Percentiles rank a stretch among this genome's conserved stretches.
phyloP scores from a whole-genome alignment of 169 alveolate species.

The Eimeria maxima region DNA sequence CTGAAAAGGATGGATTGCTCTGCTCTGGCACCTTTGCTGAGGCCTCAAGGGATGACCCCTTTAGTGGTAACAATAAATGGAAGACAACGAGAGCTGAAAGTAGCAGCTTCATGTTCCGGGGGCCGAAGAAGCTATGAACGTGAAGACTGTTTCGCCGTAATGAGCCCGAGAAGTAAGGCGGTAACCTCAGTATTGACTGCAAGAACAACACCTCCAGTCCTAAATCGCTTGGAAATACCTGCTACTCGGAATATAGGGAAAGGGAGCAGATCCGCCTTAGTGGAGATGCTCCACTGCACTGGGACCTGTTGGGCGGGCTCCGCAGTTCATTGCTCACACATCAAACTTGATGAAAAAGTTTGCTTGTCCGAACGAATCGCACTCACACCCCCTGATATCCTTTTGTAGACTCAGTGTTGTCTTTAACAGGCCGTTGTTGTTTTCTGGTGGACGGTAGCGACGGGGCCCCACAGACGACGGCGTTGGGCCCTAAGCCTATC shows the following conservation, averaged over 20 bases:
- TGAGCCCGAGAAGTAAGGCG: not conserved
- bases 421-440: not conserved
- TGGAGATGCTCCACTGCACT: constrained; percentile 6
- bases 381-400: not conserved
- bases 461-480: constrained; percentile 35
- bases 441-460: not conserved
- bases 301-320: constrained; percentile 41
- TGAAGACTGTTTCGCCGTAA: not conserved
- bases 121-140: not conserved
- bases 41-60: not conserved
- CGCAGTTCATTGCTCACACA: not conserved
- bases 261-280: not conserved
- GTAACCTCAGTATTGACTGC: not conserved
- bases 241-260: not conserved
- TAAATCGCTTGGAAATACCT: not conserved
- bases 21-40: not conserved
- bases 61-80: not conserved
- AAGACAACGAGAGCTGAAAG: not conserved
- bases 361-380: not conserved
- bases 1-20: not conserved
- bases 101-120: constrained; percentile 34
- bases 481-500: constrained; percentile 39
- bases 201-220: not conserved
- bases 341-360: not conserved
- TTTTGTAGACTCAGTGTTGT: not conserved